phyloP scores from a whole-genome alignment of 352 stramenopile species.

The Blastocystis sp. region DNA sequence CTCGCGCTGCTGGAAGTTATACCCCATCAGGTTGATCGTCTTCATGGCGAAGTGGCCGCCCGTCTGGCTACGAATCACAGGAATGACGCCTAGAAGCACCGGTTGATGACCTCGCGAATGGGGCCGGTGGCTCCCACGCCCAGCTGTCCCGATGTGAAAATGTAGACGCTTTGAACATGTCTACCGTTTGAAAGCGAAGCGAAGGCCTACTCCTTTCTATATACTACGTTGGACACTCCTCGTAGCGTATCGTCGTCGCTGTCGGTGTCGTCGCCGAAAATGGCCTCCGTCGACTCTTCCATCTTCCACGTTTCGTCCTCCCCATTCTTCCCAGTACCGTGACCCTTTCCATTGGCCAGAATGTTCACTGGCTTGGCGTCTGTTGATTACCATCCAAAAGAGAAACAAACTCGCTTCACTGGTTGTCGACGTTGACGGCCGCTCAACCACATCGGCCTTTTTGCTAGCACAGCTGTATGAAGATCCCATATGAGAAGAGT shows the following conservation, averaged over 20 bases:
- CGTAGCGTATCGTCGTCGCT: slow-evolving; percentile 47
- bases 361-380: background rate
- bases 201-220: slow-evolving; percentile 19
- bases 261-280: slow-evolving; percentile 17
- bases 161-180: slow-evolving; percentile 56
- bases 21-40: slow-evolving; percentile 50
- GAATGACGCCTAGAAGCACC: background rate
- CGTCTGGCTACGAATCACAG: slow-evolving; percentile 5
- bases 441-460: background rate
- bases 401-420: background rate
- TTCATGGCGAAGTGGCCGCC: slow-evolving; percentile 62
- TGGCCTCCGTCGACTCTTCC: background rate
- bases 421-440: background rate
- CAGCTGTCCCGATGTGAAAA: slow-evolving; percentile 55
- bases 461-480: background rate
- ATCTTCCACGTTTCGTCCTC: background rate
- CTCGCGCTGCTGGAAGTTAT: slow-evolving; percentile 50
- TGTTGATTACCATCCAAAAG: background rate
- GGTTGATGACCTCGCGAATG: slow-evolving; percentile 56
- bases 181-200: background rate
- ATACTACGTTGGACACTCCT: slow-evolving; percentile 60
- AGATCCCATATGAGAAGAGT: background rate
- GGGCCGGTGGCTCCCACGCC: slow-evolving; percentile 54
- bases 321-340: background rate
- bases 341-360: background rate